Evolutionary conservation across 768 basidiomycete species (phyloP).

Genomic region (Hericium rajendrae): DNA sequence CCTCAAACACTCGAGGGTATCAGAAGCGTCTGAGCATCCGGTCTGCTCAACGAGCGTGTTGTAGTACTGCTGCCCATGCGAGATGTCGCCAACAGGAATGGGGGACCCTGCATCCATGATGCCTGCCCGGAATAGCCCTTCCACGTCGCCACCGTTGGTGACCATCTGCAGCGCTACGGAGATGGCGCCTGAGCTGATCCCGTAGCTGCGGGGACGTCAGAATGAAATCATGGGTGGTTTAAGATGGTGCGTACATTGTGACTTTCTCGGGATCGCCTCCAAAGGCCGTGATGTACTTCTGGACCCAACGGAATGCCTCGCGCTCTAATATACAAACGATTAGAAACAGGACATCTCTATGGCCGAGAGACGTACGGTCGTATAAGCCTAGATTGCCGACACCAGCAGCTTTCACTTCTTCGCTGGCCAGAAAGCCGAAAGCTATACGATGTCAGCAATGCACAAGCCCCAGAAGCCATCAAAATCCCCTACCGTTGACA

Average conservation of each 20-base stretch:
- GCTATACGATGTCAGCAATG: neutral
- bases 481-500: neutral
- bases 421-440: neutral
- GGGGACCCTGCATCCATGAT: constrained; percentile 15
- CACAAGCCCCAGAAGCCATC: neutral
- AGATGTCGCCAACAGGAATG: constrained; percentile 1
- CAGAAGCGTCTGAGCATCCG: neutral
- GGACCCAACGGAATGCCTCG: constrained; percentile 29
- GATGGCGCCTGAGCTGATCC: constrained; percentile 28
- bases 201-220: constrained; percentile 11
- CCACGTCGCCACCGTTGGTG: constrained; percentile 8
- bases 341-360: neutral
- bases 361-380: neutral
- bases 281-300: constrained; percentile 28
- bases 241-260: constrained; percentile 7
- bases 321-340: constrained; percentile 12
- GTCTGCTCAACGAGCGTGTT: constrained; percentile 2
- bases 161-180: constrained; percentile 18
- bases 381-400: neutral
- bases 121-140: constrained; percentile 10
- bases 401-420: neutral
- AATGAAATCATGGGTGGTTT: neutral
- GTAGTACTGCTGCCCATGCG: constrained; percentile 8
- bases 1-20: constrained; percentile 7
- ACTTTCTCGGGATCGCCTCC: constrained; percentile 27